Evolutionary conservation across 495 filamentous ascomycete species (phyloP).

Genomic region (Aspergillus saccharolyticus): DNA sequence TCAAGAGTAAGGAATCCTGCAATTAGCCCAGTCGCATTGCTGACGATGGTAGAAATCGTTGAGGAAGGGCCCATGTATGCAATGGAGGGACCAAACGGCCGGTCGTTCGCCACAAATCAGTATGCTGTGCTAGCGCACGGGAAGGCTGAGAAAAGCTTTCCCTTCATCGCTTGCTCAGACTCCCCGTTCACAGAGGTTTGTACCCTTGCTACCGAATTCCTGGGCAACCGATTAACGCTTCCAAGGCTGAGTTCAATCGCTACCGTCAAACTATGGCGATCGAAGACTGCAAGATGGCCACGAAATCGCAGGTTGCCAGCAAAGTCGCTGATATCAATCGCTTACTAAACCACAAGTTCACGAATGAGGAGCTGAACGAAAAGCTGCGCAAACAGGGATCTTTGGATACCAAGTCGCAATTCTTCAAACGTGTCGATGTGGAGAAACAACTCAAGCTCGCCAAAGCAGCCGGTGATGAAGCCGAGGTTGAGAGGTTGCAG

Average conservation of each 20-base stretch:
- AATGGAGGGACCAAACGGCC: conserved; percentile 64
- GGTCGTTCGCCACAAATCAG: conserved; percentile 66
- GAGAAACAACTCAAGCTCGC: conserved; percentile 61
- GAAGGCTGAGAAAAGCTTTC: conserved; percentile 69
- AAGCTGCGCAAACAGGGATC: conserved; percentile 67
- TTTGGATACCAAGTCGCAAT: conserved; percentile 54
- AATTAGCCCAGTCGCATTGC: conserved; percentile 7
- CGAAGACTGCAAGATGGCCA: conserved; percentile 68
- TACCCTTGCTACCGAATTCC: background rate
- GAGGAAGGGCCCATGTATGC: conserved; percentile 69
- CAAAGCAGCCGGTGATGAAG: conserved; percentile 55
- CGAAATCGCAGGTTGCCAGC: conserved; percentile 52
- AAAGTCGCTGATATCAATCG: conserved; percentile 80
- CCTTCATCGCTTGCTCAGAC: conserved; percentile 80
- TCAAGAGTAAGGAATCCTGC: conserved; percentile 61
- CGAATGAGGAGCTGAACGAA: conserved; percentile 67
- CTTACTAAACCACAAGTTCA: conserved; percentile 74
- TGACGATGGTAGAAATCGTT: conserved; percentile 59
- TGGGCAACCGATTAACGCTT: conserved; percentile 23
- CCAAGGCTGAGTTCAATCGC: conserved; percentile 72
- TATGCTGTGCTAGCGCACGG: conserved; percentile 73
- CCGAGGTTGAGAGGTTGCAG: conserved; percentile 54
- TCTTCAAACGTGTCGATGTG: conserved; percentile 59
- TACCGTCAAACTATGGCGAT: conserved; percentile 69
- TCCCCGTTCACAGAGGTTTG: conserved; percentile 66